Evolutionary conservation across 192 early-diverging fungal species (phyloP).

Genomic region (Podila verticillata): DNA sequence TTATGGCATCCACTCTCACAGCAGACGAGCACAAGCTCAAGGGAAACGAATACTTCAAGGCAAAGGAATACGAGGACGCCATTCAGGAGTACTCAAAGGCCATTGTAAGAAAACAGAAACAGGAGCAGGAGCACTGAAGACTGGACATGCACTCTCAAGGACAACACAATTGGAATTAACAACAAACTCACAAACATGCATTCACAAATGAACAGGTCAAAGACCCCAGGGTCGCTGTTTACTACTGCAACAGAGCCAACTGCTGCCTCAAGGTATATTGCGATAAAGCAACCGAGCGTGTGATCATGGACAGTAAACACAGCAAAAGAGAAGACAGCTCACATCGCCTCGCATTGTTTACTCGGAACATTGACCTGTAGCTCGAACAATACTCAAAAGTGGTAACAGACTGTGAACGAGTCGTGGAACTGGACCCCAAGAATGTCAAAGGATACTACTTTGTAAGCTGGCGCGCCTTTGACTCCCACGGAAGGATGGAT

Average conservation of each 20-base stretch:
- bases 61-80: constrained; percentile 68
- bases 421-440: constrained; percentile 71
- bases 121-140: neutral
- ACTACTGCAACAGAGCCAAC: constrained; percentile 87
- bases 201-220: constrained; percentile 57
- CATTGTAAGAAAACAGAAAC: constrained; percentile 59
- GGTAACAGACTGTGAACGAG: constrained; percentile 70
- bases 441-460: constrained; percentile 79
- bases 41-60: constrained; percentile 71
- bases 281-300: neutral
- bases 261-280: constrained; percentile 67
- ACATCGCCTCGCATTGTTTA: neutral
- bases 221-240: constrained; percentile 67
- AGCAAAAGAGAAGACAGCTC: neutral
- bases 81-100: constrained; percentile 80
- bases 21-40: constrained; percentile 65
- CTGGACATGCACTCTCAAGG: neutral
- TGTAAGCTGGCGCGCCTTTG: constrained; percentile 35
- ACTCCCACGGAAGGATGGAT: neutral
- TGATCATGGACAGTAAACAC: neutral
- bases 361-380: constrained; percentile 15
- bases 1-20: constrained; percentile 22
- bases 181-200: neutral
- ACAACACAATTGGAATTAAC: neutral
- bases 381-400: constrained; percentile 65